A percentile compares a stretch with the other conserved stretches of the same genome.
Evolutionary conservation across 2,329 filamentous ascomycete genomes (phyloP).

Genomic region (Colletotrichum horii): DNA sequence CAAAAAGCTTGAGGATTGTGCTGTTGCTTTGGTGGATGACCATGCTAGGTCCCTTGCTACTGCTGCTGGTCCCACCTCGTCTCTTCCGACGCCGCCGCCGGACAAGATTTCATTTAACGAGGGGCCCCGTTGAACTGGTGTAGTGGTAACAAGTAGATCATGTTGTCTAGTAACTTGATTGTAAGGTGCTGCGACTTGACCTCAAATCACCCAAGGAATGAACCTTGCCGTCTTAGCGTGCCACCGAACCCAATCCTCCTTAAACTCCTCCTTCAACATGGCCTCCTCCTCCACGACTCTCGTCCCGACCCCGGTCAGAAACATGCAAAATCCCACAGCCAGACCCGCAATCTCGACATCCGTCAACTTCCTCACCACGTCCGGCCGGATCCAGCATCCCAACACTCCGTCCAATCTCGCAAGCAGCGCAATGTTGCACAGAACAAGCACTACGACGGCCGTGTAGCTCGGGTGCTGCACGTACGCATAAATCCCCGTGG

Average conservation of each 20-base stretch:
- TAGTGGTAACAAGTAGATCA: too few relatives aligned
- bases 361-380: slow-evolving; percentile 11
- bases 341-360: slow-evolving; percentile 3
- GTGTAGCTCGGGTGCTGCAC: slow-evolving; percentile 60
- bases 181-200: too few relatives aligned
- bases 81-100: too few relatives aligned
- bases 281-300: slow-evolving; percentile 54
- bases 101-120: too few relatives aligned
- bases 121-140: too few relatives aligned
- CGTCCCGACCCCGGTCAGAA: slow-evolving; percentile 30
- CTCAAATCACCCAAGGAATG: slow-evolving; percentile 47
- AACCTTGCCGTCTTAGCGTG: slow-evolving; percentile 52
- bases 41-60: too few relatives aligned
- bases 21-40: too few relatives aligned
- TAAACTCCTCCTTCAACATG: slow-evolving; percentile 54
- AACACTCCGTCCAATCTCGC: slow-evolving; percentile 40
- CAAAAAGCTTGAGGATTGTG: too few relatives aligned
- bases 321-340: slow-evolving; percentile 15
- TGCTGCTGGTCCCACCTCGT: too few relatives aligned
- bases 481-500: slow-evolving; percentile 51
- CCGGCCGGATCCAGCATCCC: slow-evolving; percentile 42
- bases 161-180: too few relatives aligned
- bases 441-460: slow-evolving; percentile 40
- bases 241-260: slow-evolving; percentile 53
- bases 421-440: slow-evolving; percentile 36